phyloP scores from a whole-genome alignment of 768 basidiomycete genomes.

The Psilocybe subaeruginosa region DNA sequence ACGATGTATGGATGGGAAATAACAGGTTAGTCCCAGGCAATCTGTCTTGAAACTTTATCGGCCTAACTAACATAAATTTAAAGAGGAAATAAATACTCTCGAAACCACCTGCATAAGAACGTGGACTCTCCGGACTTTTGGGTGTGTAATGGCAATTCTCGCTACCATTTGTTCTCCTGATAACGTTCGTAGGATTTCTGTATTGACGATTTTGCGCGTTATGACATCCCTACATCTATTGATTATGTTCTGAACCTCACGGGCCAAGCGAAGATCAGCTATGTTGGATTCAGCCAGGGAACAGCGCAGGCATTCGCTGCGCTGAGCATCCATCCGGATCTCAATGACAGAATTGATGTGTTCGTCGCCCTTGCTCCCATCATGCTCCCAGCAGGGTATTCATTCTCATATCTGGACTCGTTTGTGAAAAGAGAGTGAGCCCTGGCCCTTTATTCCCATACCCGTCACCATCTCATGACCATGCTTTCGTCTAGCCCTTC shows the following conservation, averaged over 20 bases:
- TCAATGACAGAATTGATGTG: constrained; percentile 77
- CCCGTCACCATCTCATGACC: not conserved
- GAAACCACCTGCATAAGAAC: constrained; percentile 11
- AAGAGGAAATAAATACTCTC: constrained; percentile 25
- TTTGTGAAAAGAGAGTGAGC: constrained; percentile 18
- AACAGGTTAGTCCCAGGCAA: constrained; percentile 12
- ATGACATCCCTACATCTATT: constrained; percentile 21
- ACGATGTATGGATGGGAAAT: constrained; percentile 25
- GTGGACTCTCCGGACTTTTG: constrained; percentile 17
- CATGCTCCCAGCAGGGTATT: constrained; percentile 19
- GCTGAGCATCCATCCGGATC: constrained; percentile 73
- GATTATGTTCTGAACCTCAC: constrained; percentile 17
- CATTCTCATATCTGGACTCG: constrained; percentile 10
- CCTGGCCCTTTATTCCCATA: not conserved
- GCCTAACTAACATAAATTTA: not conserved
- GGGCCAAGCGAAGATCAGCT: constrained; percentile 13
- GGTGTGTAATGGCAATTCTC: not conserved
- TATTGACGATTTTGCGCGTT: constrained; percentile 20
- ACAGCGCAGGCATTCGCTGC: constrained; percentile 81
- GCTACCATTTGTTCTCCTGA: not conserved
- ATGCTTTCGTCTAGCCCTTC: constrained; percentile 8
- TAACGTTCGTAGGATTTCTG: constrained; percentile 15
- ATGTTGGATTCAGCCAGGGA: constrained; percentile 70
- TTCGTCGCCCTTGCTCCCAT: constrained; percentile 63
- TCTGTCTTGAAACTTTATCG: not conserved